These are phyloP conservation scores for Mycosarcoma maydis DNA, from an alignment of 1,284 basidiomycete species.

Conservation along the genomic window DNA sequence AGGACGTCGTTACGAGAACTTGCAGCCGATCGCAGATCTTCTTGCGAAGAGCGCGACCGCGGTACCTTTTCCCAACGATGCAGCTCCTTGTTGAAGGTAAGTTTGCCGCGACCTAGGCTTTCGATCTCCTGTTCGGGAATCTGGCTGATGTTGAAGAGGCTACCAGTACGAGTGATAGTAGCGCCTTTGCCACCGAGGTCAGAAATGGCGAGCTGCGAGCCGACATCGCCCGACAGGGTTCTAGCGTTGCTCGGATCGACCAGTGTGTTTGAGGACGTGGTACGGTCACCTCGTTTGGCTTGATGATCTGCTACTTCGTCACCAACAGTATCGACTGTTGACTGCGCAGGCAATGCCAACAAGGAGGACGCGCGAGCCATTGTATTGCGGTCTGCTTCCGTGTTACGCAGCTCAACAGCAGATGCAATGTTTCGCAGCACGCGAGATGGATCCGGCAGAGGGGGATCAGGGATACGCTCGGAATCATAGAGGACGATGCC, in stretches of 20 bases:
- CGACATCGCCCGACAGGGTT: constrained; percentile 32
- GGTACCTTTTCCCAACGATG: constrained; percentile 49
- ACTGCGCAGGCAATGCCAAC: constrained; percentile 33
- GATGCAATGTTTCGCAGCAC: constrained; percentile 35
- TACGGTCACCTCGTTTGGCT: constrained; percentile 32
- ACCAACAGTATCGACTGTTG: not conserved
- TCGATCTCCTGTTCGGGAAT: constrained; percentile 49
- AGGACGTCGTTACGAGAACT: constrained; percentile 24
- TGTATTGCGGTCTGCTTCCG: constrained; percentile 12
- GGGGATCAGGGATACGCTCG: constrained; percentile 31
- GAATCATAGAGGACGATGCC: constrained; percentile 50
- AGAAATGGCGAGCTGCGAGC: constrained; percentile 31
- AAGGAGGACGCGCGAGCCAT: constrained; percentile 23
- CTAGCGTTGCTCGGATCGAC: constrained; percentile 36
- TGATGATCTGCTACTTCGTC: constrained; percentile 1
- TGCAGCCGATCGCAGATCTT: constrained; percentile 34
- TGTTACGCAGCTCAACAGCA: constrained; percentile 36
- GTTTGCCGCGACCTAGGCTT: constrained; percentile 42
- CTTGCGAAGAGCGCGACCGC: constrained; percentile 26
- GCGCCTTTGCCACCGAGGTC: constrained; percentile 48
- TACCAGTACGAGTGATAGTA: constrained; percentile 42
- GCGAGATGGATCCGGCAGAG: constrained; percentile 20
- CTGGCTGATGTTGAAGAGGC: constrained; percentile 54
- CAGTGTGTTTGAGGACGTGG: constrained; percentile 44
- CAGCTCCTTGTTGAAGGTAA: constrained; percentile 46